phyloP scores from a whole-genome alignment of 805 yeast species.

The Komagataella populi region DNA sequence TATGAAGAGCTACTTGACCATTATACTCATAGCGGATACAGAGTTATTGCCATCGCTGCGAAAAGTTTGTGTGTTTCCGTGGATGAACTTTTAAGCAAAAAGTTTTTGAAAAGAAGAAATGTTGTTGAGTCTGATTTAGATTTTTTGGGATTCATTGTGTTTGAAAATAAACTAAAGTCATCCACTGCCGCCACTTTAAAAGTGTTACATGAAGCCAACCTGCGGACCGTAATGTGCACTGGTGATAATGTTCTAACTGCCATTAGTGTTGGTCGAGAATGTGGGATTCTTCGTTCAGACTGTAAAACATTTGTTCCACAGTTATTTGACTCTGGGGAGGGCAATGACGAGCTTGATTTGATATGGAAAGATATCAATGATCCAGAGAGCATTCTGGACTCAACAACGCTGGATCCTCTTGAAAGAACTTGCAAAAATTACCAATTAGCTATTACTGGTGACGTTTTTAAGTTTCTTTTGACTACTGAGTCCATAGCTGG shows the following conservation, averaged over 20 bases:
- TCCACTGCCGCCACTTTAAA: slow-evolving; percentile 49
- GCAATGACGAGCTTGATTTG: slow-evolving; percentile 23
- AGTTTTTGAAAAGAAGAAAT: slow-evolving; percentile 43
- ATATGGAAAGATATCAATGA: slow-evolving; percentile 62
- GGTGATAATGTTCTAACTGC: slow-evolving; percentile 96
- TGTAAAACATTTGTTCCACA: slow-evolving; percentile 49
- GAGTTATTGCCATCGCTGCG: slow-evolving; percentile 88
- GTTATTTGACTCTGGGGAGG: slow-evolving; percentile 28
- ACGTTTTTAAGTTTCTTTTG: slow-evolving; percentile 68
- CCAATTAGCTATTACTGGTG: slow-evolving; percentile 83
- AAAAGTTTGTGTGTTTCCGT: slow-evolving; percentile 14
- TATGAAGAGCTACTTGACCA: slow-evolving; percentile 62
- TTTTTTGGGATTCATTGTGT: slow-evolving; percentile 80
- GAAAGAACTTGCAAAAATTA: slow-evolving; percentile 22
- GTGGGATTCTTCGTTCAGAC: slow-evolving; percentile 42
- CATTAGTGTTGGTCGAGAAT: slow-evolving; percentile 81
- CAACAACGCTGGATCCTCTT: slow-evolving; percentile 42
- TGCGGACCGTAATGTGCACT: slow-evolving; percentile 91
- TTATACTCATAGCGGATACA: slow-evolving; percentile 86
- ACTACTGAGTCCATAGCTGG: slow-evolving; percentile 30
- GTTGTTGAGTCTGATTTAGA: slow-evolving; percentile 54
- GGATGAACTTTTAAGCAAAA: slow-evolving; percentile 20
- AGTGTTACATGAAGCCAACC: slow-evolving; percentile 49
- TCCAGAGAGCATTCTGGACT: slow-evolving; percentile 42
- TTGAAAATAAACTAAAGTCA: slow-evolving; percentile 79